These are phyloP conservation scores for Lactarius trivialis DNA, from an alignment of 768 basidiomycete species.

Conservation along the genomic window DNA sequence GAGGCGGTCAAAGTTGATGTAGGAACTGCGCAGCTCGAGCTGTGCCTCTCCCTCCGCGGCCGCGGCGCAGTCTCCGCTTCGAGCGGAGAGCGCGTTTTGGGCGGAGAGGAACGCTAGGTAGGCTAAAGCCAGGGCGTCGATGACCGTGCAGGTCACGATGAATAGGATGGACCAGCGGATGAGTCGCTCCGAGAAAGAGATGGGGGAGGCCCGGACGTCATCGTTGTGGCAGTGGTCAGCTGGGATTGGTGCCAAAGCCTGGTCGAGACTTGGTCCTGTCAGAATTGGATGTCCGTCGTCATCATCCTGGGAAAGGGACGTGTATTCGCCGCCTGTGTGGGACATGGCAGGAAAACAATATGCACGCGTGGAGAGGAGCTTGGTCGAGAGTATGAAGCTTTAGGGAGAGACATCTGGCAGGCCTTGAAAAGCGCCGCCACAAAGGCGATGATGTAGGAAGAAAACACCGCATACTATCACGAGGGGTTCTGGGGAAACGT, in stretches of 20 bases:
- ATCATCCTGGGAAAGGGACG: background rate
- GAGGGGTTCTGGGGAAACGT: too few species aligned
- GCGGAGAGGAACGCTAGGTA: background rate
- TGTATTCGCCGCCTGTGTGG: background rate
- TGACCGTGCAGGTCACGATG: background rate
- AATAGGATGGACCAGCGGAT: background rate
- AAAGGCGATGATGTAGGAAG: background rate
- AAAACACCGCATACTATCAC: background rate
- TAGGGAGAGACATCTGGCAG: background rate
- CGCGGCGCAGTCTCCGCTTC: background rate
- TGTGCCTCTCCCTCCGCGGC: background rate
- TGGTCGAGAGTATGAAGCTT: background rate
- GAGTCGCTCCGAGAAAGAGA: background rate
- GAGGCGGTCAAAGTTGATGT: background rate
- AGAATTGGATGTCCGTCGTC: background rate
- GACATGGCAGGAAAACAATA: background rate
- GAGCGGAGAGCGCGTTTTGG: background rate
- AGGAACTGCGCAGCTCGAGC: slow-evolving; percentile 1
- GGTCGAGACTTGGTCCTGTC: background rate
- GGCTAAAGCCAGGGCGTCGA: background rate
- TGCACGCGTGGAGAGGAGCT: background rate
- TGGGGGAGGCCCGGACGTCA: background rate
- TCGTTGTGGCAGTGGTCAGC: background rate
- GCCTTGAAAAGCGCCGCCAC: background rate
- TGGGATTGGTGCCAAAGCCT: background rate